phyloP scores from a whole-genome alignment of 177 flowering plant species.

The Tripterygium wilfordii region DNA sequence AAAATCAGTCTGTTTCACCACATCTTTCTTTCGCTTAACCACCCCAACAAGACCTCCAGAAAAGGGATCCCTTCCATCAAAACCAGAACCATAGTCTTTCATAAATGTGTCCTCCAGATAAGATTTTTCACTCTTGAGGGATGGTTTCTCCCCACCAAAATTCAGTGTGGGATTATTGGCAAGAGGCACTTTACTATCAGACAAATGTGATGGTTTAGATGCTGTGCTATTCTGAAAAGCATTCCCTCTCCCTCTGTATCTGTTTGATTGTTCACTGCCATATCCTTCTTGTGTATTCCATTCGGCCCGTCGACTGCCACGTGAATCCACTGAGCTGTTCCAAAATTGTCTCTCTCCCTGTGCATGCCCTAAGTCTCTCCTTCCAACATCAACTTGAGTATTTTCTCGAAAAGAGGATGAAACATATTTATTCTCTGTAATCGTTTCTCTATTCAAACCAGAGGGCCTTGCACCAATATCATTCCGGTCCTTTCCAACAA shows the following conservation, averaged over 20 bases:
- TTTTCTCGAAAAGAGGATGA: constrained; percentile 30
- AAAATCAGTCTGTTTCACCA: constrained; percentile 56
- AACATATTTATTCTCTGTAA: constrained; percentile 36
- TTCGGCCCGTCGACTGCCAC: constrained; percentile 34
- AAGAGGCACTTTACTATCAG: constrained; percentile 36
- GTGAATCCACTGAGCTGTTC: constrained; percentile 32
- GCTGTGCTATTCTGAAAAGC: constrained; percentile 29
- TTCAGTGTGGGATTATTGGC: constrained; percentile 48
- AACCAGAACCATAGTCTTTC: constrained; percentile 45
- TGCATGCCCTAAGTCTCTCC: constrained; percentile 43
- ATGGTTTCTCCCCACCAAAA: constrained; percentile 51
- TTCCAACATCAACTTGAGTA: constrained; percentile 35
- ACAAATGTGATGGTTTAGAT: constrained; percentile 42
- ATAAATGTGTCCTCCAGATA: constrained; percentile 49
- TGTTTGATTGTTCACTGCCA: constrained; percentile 32
- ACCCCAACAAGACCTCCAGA: constrained; percentile 59
- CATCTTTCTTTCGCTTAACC: constrained; percentile 77
- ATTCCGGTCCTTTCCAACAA: constrained; percentile 29
- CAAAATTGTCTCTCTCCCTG: constrained; percentile 47
- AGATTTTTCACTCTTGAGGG: constrained; percentile 42
- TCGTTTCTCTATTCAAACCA: constrained; percentile 26
- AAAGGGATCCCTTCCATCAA: constrained; percentile 70
- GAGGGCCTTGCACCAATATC: constrained; percentile 29
- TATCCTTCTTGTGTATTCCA: constrained; percentile 30
- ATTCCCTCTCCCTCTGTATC: constrained; percentile 44